Evolutionary conservation across 176 grass and related monocot genomes (phyloP).

Genomic region (Olyra latifolia): DNA sequence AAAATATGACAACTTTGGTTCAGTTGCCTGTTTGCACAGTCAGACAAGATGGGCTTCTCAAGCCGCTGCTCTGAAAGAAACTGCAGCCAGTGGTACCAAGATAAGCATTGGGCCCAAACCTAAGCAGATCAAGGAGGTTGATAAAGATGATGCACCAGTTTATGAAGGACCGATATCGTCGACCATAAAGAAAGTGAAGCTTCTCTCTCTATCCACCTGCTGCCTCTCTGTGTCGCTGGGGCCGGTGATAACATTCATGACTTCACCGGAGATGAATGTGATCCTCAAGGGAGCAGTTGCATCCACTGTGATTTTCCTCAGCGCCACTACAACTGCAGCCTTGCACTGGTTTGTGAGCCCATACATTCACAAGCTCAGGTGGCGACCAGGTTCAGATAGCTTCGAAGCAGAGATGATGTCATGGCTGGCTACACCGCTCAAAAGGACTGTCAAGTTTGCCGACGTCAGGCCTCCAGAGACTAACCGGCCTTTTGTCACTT

Average conservation of each 20-base stretch:
- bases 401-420: conserved; percentile 83
- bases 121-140: conserved; percentile 56
- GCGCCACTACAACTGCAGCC: conserved; percentile 78
- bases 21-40: conserved; percentile 7
- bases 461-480: conserved; percentile 75
- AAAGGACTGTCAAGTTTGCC: conserved; percentile 80
- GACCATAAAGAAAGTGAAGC: conserved; percentile 98
- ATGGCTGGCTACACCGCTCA: conserved; percentile 80
- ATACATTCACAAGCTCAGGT: conserved; percentile 96
- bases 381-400: conserved; percentile 86
- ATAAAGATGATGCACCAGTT: conserved; percentile 44
- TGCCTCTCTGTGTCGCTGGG: conserved; percentile 90
- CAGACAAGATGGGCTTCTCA: conserved; percentile 67
- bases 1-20: conserved; percentile 1
- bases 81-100: conserved; percentile 54
- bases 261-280: conserved; percentile 90
- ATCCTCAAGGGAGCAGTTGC: conserved; percentile 93
- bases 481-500: conserved; percentile 81
- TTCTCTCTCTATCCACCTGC: conserved; percentile 93
- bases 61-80: conserved; percentile 53
- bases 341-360: conserved; percentile 97
- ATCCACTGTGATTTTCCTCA: conserved; percentile 89
- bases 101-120: conserved; percentile 82
- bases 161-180: conserved; percentile 93
- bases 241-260: conserved; percentile 99